Conservation (phyloP, 2,329 filamentous ascomycete species). For the Cladosporium cucumerinum region DNA sequence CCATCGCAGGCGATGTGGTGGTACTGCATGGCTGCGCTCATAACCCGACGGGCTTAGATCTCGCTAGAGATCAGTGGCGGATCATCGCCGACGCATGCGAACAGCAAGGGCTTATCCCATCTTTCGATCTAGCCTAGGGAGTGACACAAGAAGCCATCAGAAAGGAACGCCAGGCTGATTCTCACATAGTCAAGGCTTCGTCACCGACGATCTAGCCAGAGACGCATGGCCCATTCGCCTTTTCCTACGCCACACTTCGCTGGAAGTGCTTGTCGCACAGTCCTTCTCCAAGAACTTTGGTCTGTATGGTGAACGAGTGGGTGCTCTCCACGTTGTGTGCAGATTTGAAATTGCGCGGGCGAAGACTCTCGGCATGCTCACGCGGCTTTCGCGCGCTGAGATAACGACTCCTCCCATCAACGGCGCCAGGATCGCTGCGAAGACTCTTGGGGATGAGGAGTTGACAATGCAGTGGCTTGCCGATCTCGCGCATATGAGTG, state of each 20-base stretch:
- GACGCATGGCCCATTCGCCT: constrained; percentile 92
- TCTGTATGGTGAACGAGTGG: constrained; percentile 87
- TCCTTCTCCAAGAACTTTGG: constrained; percentile 56
- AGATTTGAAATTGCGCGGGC: constrained; percentile 59
- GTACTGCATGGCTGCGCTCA: constrained; percentile 95
- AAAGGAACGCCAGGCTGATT: too few relatives aligned
- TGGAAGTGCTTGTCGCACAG: constrained; percentile 36
- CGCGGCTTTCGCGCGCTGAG: constrained; percentile 86
- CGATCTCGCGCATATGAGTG: constrained; percentile 84
- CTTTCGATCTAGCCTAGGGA: constrained; percentile 89
- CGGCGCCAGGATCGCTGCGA: constrained; percentile 77
- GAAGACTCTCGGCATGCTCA: constrained; percentile 72
- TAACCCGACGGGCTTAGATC: constrained; percentile 96
- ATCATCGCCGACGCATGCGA: constrained; percentile 76
- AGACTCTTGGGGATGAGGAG: constrained; percentile 70
- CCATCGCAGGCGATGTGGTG: constrained; percentile 73
- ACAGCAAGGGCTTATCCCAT: constrained; percentile 82
- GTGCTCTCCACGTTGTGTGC: constrained; percentile 80
- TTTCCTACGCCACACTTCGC: constrained; percentile 49
- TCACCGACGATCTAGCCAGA: constrained; percentile 77
- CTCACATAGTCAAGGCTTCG: constrained; percentile 70
- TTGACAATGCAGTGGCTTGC: constrained; percentile 85
- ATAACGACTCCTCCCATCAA: constrained; percentile 92
- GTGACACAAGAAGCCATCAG: too few relatives aligned
- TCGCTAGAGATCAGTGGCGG: constrained; percentile 89